Conservation (phyloP, 2,329 filamentous ascomycete genomes). For the Ophiostoma australiae region DNA sequence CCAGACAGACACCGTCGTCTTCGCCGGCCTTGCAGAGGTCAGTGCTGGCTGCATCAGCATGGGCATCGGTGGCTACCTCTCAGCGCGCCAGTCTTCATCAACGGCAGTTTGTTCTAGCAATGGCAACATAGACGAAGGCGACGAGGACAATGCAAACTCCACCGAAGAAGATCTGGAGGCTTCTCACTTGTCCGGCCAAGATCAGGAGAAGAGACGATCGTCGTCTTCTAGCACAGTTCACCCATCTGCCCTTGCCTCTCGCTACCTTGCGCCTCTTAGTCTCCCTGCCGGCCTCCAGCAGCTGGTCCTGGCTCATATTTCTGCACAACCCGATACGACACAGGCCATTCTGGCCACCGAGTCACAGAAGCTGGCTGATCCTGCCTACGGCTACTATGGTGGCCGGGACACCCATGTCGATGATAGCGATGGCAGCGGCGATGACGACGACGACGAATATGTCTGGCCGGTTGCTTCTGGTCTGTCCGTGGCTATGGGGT, state of each 20-base stretch:
- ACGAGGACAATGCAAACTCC: constrained; percentile 14
- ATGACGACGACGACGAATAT: constrained; percentile 17
- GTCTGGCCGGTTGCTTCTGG: constrained; percentile 30
- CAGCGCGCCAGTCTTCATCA: constrained; percentile 40
- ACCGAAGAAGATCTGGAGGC: background rate
- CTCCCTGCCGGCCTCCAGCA: constrained; percentile 28
- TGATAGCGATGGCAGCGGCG: background rate
- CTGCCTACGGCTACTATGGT: constrained; percentile 19
- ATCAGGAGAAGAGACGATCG: constrained; percentile 29
- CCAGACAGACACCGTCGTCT: constrained; percentile 57
- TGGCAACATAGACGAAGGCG: constrained; percentile 19
- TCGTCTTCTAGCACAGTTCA: background rate
- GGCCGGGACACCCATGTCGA: background rate
- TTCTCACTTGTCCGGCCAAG: background rate
- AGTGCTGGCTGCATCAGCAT: constrained; percentile 68
- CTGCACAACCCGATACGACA: constrained; percentile 17
- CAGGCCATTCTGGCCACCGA: constrained; percentile 15
- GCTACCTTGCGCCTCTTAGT: constrained; percentile 28
- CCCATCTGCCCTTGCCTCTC: constrained; percentile 10
- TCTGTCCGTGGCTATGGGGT: constrained; percentile 32
- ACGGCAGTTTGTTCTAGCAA: constrained; percentile 16
- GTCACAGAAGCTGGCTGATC: background rate
- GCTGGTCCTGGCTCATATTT: constrained; percentile 27
- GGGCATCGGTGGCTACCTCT: constrained; percentile 66
- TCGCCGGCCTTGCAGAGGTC: constrained; percentile 64